A percentile compares a stretch with the other conserved stretches of the same genome.
Evolutionary conservation across 2,329 filamentous ascomycete species (phyloP).

Genomic region (Botrytis elliptica): DNA sequence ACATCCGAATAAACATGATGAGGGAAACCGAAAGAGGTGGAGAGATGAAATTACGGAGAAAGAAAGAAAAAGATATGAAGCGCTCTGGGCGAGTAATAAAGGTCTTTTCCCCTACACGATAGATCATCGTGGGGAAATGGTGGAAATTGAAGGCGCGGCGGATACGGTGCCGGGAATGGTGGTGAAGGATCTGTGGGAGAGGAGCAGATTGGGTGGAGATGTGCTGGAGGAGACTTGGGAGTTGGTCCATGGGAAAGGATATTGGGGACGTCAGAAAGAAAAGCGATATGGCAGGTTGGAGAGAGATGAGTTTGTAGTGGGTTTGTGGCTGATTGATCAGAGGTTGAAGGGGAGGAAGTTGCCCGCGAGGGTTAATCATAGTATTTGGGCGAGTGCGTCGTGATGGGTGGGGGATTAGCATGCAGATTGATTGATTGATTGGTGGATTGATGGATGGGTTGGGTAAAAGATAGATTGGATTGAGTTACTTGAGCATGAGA

Average conservation of each 20-base stretch:
- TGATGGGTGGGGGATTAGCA: conserved; percentile 40
- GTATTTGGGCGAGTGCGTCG: conserved; percentile 71
- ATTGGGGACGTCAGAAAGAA: conserved; percentile 46
- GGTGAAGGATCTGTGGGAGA: conserved; percentile 71
- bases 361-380: conserved; percentile 66
- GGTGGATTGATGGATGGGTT: too few species aligned
- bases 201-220: conserved; percentile 65
- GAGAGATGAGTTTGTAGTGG: conserved; percentile 76
- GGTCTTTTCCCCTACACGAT: conserved; percentile 62
- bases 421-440: conserved; percentile 4
- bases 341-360: conserved; percentile 76
- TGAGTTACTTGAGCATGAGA: background rate
- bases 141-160: conserved; percentile 66
- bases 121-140: conserved; percentile 69
- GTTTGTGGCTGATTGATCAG: conserved; percentile 81
- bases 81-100: conserved; percentile 79
- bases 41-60: conserved; percentile 68
- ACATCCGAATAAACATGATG: conserved; percentile 71
- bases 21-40: conserved; percentile 74
- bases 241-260: conserved; percentile 63
- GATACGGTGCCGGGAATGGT: conserved; percentile 42
- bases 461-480: background rate
- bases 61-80: conserved; percentile 79
- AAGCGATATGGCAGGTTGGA: conserved; percentile 56
- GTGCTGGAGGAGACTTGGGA: conserved; percentile 76